Base-by-base conservation (phyloP, 2,329 filamentous ascomycete species). In the Pseudodiploospora longispora region DNA sequence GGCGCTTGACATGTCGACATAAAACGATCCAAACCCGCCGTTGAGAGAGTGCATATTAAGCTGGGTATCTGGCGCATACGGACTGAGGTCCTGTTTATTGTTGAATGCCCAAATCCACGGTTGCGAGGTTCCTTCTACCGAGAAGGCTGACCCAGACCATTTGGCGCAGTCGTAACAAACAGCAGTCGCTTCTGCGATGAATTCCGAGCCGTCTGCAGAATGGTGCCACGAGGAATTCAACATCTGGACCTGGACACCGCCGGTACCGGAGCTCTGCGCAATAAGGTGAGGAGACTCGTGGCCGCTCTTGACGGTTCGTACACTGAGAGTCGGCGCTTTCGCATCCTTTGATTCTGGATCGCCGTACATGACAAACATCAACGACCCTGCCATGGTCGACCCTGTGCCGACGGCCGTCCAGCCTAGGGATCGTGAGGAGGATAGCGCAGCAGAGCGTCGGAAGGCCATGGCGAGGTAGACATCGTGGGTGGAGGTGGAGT, bases 21-120 rank as follows among this genome's bases (percentile, higher is more conserved):
- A 52, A 34, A 54, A 52, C 9, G 40, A 27, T 29, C 50, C 52
- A 38, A 44, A 52, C 39, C 49, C 49, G 28, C 44, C 44, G 3
- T 48, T 44, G 8, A 49, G 8, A 35, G 47, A 27, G 42, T 54
- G 50, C 45, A 47, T 50, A 5, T 42, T 38, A 2, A 52, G 43
- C 31, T 44, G 37, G 10, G 38, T 42, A 27, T 54, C 47, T 7
- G 42, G 37, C 1, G 48, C 12, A 32, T 45, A 56, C 30, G 46
- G 35, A 8, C 42, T 44, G 34, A 56, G 49, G 42, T 49, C 47
- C 37, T 58, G 55, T 9, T 40, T 45, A 12, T 40, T 29, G 31
- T 58, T 57, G 53, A 51, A 55, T 5, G 53, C 53, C 55, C 55
- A 58, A 40, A 58, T 50, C 51, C 54, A 53, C 19, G 55, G 52